Conservation (phyloP, 2,329 filamentous ascomycete species). For the Cladosporium sp. region DNA sequence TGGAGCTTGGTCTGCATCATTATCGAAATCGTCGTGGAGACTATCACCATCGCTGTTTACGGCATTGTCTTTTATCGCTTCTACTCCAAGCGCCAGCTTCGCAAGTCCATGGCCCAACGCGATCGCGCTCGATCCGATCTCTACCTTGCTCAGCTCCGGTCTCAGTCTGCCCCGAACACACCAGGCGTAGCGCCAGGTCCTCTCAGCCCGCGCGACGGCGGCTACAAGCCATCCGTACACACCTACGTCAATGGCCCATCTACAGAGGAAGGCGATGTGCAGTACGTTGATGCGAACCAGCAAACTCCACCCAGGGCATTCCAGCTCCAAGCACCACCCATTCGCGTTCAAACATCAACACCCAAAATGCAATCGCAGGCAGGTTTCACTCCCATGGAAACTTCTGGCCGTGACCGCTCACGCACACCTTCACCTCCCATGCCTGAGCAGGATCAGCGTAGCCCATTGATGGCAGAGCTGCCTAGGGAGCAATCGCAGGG, state of each 20-base stretch:
- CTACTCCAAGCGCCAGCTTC: conserved; percentile 90
- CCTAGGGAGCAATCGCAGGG: conserved; percentile 50
- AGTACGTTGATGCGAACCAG: conserved; percentile 56
- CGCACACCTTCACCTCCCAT: conserved; percentile 20
- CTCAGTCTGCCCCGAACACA: conserved; percentile 90
- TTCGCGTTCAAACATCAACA: conserved; percentile 70
- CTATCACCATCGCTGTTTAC: conserved; percentile 88
- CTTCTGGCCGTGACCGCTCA: conserved; percentile 16
- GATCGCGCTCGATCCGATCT: conserved; percentile 92
- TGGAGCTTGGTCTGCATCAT: conserved; percentile 96
- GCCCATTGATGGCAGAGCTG: conserved; percentile 30
- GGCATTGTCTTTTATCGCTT: conserved; percentile 94
- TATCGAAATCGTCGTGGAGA: conserved; percentile 91
- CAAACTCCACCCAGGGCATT: conserved; percentile 56
- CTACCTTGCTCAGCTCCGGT: conserved; percentile 65
- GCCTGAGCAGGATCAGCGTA: conserved; percentile 34
- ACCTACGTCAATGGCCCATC: conserved; percentile 36
- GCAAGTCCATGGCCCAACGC: conserved; percentile 93
- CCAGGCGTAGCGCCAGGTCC: conserved; percentile 64
- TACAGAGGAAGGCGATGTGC: conserved; percentile 44
- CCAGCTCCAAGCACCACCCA: conserved; percentile 78
- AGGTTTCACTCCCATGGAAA: conserved; percentile 52
- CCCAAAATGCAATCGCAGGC: conserved; percentile 58
- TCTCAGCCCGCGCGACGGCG: conserved; percentile 57
- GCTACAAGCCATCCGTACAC: conserved; percentile 40